Conservation (phyloP, 306 rosid species). For the Lathyrus oleraceus region DNA sequence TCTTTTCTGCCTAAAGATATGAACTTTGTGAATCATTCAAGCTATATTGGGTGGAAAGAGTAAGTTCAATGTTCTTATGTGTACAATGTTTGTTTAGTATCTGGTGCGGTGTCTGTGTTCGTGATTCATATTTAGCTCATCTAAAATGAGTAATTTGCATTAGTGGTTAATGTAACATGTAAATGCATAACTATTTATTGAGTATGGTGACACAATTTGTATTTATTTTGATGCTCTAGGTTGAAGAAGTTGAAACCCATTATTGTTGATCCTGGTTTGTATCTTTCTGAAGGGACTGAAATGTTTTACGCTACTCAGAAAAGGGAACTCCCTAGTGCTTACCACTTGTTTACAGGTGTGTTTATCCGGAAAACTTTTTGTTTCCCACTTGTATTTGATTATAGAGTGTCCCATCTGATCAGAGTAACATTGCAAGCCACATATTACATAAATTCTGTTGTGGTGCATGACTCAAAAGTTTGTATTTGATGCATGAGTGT, state of each 20-base stretch:
- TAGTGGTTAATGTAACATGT: not conserved
- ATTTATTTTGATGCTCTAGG: constrained; percentile 48
- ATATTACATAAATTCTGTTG: not conserved
- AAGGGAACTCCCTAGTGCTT: constrained; percentile 85
- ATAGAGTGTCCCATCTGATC: not conserved
- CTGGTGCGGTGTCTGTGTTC: not conserved
- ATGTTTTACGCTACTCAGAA: constrained; percentile 93
- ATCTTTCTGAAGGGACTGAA: constrained; percentile 76
- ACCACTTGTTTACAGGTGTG: constrained; percentile 76
- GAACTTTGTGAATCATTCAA: constrained; percentile 89
- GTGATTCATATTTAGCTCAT: not conserved
- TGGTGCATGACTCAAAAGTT: not conserved
- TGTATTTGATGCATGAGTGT: not conserved
- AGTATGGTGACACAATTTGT: not conserved
- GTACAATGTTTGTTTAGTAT: not conserved
- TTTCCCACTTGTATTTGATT: constrained; percentile 13
- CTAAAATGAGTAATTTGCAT: not conserved
- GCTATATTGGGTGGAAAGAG: constrained; percentile 98
- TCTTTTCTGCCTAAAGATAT: constrained; percentile 85
- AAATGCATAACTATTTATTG: not conserved
- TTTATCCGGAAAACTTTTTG: not conserved
- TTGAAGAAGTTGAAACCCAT: constrained; percentile 71
- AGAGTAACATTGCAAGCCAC: not conserved
- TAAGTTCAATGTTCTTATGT: constrained; percentile 44
- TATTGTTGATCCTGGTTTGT: constrained; percentile 93